A percentile compares a stretch with the other conserved stretches of the same genome.
phyloP scores from a whole-genome alignment of 225 moss, liverwort and hornwort species.

The Pseudisothecium myosuroides region DNA sequence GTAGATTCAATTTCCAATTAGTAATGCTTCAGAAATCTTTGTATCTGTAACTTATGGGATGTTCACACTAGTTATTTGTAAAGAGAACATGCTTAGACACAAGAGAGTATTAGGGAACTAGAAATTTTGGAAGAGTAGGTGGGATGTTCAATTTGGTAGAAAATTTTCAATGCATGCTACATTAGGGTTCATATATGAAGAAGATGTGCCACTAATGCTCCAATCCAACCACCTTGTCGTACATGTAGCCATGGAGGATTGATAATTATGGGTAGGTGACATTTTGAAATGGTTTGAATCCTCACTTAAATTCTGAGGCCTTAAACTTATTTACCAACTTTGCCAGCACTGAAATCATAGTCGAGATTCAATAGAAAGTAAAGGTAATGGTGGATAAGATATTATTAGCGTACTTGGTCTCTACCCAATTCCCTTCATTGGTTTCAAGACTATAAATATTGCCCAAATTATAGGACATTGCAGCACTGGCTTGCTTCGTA shows the following conservation, averaged over 20 bases:
- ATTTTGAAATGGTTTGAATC: neutral
- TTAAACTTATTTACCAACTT: neutral
- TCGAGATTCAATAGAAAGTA: neutral
- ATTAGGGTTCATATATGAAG: fast-evolving
- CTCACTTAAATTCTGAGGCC: fast-evolving
- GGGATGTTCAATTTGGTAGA: neutral
- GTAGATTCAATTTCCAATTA: neutral
- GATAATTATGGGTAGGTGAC: neutral
- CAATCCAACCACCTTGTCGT: neutral
- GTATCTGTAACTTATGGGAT: neutral
- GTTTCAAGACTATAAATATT: neutral
- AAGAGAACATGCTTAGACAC: too few species aligned
- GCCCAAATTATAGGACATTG: neutral
- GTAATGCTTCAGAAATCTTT: fast-evolving
- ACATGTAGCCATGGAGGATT: too few species aligned
- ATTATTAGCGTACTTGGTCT: neutral
- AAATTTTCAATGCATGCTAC: neutral
- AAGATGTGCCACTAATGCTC: neutral
- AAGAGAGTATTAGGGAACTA: too few species aligned
- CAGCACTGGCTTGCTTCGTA: neutral
- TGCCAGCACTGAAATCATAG: neutral
- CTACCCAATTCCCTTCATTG: neutral
- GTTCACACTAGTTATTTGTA: neutral
- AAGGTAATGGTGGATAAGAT: fast-evolving
- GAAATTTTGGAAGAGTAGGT: neutral